Evolutionary conservation across 768 basidiomycete species (phyloP).

Genomic region (Termitomyces sp.): DNA sequence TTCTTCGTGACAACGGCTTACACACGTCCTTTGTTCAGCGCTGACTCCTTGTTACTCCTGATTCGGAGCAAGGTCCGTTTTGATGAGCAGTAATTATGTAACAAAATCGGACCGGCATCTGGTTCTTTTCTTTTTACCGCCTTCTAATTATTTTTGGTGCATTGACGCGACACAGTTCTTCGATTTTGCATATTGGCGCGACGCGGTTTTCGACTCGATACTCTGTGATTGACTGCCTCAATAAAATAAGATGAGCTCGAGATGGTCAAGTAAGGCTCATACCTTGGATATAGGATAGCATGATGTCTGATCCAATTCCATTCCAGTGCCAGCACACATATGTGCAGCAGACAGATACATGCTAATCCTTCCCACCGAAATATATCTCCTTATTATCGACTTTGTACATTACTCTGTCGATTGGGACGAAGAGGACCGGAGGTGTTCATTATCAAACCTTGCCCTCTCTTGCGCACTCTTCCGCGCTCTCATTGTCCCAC

Average conservation of each 20-base stretch:
- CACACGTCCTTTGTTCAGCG: too few species aligned
- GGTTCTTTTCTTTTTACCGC: too few species aligned
- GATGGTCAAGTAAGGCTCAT: constrained; percentile 3
- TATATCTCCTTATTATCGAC: constrained; percentile 37
- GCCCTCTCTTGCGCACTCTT: constrained; percentile 40
- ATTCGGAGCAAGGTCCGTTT: too few species aligned
- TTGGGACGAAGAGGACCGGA: constrained; percentile 12
- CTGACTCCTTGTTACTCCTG: too few species aligned
- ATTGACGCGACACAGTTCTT: background rate
- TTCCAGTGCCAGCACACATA: background rate
- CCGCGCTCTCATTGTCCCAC: constrained; percentile 29
- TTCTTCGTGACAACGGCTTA: too few species aligned
- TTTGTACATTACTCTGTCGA: constrained; percentile 18
- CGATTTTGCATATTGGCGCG: background rate
- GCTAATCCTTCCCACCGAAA: constrained; percentile 33
- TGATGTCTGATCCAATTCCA: background rate
- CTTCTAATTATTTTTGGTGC: background rate
- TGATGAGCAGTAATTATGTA: too few species aligned
- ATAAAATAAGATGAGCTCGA: background rate
- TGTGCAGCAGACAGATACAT: background rate
- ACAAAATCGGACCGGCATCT: too few species aligned
- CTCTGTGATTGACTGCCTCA: background rate
- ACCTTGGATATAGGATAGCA: background rate
- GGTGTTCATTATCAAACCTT: constrained; percentile 21
- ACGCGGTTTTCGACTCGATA: background rate